Evolutionary conservation across 2,329 filamentous ascomycete species (phyloP).

Genomic region (Epichloe sibirici): DNA sequence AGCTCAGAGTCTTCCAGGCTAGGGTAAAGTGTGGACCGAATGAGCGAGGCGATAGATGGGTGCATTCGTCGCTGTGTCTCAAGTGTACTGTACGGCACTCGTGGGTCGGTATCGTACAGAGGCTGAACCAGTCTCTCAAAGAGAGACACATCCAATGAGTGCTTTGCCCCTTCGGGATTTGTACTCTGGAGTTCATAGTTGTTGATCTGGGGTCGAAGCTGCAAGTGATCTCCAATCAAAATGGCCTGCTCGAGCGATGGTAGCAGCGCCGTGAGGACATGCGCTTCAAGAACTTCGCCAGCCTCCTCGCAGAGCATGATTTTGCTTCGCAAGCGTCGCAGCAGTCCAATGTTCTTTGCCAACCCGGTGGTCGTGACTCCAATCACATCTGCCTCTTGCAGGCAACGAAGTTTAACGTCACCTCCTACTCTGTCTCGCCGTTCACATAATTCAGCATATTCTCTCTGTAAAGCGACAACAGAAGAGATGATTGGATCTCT

Average conservation of each 20-base stretch:
- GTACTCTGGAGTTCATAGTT: conserved; percentile 42
- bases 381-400: conserved; percentile 33
- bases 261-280: conserved; percentile 46
- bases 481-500: not conserved
- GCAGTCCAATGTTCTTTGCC: conserved; percentile 35
- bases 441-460: not conserved
- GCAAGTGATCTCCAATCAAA: conserved; percentile 51
- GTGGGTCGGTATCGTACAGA: conserved; percentile 10
- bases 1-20: conserved; percentile 36
- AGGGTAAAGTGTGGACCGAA: conserved; percentile 46
- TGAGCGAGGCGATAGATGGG: conserved; percentile 46
- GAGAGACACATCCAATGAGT: conserved; percentile 45
- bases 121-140: conserved; percentile 46
- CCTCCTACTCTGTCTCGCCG: not conserved
- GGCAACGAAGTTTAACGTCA: conserved; percentile 4
- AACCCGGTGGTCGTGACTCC: conserved; percentile 49
- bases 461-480: not conserved
- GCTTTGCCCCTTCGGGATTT: conserved; percentile 32
- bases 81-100: conserved; percentile 26
- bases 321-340: conserved; percentile 38
- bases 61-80: conserved; percentile 54
- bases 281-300: conserved; percentile 54
- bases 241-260: conserved; percentile 49
- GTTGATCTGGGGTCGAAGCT: conserved; percentile 46
- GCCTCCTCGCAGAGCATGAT: conserved; percentile 57